These are phyloP conservation scores for Cyberlindnera maritima DNA, from an alignment of 805 yeast species.

Conservation along the genomic window DNA sequence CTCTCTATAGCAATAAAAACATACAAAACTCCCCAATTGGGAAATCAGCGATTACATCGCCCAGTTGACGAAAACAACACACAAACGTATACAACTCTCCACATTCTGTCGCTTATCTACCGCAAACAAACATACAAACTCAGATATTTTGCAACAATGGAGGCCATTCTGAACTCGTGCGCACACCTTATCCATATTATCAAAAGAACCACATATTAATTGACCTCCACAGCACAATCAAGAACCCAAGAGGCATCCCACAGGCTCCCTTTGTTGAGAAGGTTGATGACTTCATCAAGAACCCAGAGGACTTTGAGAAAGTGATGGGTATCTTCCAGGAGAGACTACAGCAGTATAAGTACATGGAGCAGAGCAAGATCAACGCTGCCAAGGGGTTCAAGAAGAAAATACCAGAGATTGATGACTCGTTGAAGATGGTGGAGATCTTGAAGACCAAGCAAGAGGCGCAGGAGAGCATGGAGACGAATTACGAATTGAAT, in stretches of 20 bases:
- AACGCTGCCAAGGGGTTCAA: conserved; percentile 44
- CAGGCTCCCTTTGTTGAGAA: conserved; percentile 91
- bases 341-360: conserved; percentile 83
- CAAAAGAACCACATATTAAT: no score
- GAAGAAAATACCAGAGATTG: conserved; percentile 86
- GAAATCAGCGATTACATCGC: neutral
- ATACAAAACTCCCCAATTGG: neutral
- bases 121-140: no score
- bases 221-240: conserved; percentile 18
- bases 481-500: conserved; percentile 85
- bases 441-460: conserved; percentile 51
- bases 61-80: no score
- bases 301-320: conserved; percentile 65
- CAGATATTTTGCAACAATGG: no score
- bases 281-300: conserved; percentile 71
- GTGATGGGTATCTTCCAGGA: conserved; percentile 79
- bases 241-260: conserved; percentile 93
- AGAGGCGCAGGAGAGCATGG: conserved; percentile 42
- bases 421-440: conserved; percentile 78
- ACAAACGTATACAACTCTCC: neutral
- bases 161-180: conserved; percentile 24
- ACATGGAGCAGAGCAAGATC: conserved; percentile 56
- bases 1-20: no score
- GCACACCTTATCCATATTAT: no score
- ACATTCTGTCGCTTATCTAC: neutral